phyloP scores from a whole-genome alignment of 1,284 basidiomycete genomes.

The Malassezia psittaci region DNA sequence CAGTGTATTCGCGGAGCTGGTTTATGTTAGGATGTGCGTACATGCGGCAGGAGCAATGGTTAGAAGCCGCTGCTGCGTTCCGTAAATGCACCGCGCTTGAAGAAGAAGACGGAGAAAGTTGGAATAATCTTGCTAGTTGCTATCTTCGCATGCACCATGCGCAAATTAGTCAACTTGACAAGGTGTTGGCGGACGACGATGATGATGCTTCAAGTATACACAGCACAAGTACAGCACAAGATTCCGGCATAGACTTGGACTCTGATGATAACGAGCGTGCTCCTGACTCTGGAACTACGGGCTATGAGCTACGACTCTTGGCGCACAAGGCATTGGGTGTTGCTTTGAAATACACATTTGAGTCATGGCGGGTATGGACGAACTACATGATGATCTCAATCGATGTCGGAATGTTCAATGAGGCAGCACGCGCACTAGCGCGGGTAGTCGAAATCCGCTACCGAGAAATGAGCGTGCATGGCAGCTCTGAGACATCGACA shows the following conservation, averaged over 20 bases:
- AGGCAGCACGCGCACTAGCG: constrained; percentile 71
- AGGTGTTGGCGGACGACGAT: constrained; percentile 9
- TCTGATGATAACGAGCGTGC: background rate
- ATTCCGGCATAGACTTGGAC: constrained; percentile 14
- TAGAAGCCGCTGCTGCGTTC: constrained; percentile 72
- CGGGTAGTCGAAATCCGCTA: constrained; percentile 70
- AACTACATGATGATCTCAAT: constrained; percentile 93
- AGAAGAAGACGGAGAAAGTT: constrained; percentile 92
- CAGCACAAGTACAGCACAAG: constrained; percentile 4
- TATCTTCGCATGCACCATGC: constrained; percentile 56
- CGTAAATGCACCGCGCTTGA: constrained; percentile 75
- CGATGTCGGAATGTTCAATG: constrained; percentile 81
- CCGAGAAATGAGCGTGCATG: constrained; percentile 47
- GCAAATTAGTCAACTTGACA: constrained; percentile 17
- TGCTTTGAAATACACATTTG: constrained; percentile 70
- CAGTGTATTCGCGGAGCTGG: constrained; percentile 77
- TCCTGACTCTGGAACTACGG: constrained; percentile 11
- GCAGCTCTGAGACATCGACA: constrained; percentile 50
- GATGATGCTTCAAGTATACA: constrained; percentile 5
- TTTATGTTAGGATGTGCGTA: constrained; percentile 87
- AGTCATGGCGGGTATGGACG: constrained; percentile 95
- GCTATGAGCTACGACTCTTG: constrained; percentile 62
- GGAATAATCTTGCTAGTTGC: constrained; percentile 93
- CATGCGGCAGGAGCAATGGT: constrained; percentile 64
- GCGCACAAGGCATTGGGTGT: constrained; percentile 90